A percentile compares a stretch with the other conserved stretches of the same genome.
phyloP scores from a whole-genome alignment of 305 asterid genomes.

The Ajuga reptans region DNA sequence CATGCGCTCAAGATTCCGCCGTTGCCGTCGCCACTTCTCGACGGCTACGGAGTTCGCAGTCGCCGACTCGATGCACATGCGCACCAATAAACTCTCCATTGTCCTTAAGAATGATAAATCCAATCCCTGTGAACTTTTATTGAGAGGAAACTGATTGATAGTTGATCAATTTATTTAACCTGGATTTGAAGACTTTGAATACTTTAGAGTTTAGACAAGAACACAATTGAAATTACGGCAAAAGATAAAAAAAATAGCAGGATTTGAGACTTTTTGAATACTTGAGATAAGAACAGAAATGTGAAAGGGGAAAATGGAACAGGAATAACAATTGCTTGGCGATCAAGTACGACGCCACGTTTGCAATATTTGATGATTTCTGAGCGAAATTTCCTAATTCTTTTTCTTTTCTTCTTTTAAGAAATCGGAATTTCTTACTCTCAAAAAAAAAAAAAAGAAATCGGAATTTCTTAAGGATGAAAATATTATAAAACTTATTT shows the following conservation, averaged over 20 bases:
- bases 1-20: slow-evolving; percentile 70
- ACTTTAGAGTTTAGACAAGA: background rate
- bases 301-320: background rate
- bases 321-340: background rate
- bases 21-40: slow-evolving; percentile 85
- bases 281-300: no score
- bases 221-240: background rate
- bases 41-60: slow-evolving; percentile 52
- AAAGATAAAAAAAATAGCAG: no score
- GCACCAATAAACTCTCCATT: slow-evolving; percentile 49
- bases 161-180: background rate
- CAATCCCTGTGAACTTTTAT: background rate
- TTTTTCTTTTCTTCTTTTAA: no score
- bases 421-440: no score
- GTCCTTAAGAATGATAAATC: background rate
- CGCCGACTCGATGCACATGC: slow-evolving; percentile 70
- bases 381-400: background rate
- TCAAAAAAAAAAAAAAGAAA: no score
- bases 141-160: background rate
- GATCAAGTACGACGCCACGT: background rate
- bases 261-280: no score
- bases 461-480: no score
- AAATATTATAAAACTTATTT: no score
- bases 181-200: slow-evolving; percentile 5
- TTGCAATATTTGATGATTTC: background rate